These are phyloP conservation scores for Sphaerulina vaccinii DNA, from an alignment of 2,329 filamentous ascomycete species.

Conservation along the genomic window DNA sequence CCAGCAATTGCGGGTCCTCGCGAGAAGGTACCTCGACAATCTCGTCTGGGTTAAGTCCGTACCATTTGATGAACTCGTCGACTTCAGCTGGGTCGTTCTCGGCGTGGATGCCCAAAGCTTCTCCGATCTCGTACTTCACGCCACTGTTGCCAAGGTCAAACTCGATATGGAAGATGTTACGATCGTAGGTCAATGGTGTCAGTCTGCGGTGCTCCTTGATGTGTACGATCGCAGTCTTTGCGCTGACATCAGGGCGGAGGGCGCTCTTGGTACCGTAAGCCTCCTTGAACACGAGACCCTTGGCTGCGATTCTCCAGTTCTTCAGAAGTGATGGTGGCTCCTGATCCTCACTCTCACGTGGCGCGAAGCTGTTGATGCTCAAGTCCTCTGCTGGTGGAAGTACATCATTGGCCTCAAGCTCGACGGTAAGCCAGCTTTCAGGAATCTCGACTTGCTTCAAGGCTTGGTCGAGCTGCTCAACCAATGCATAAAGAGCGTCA, in stretches of 20 bases:
- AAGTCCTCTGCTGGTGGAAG: slow-evolving; percentile 62
- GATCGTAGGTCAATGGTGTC: slow-evolving; percentile 84
- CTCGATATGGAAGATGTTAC: slow-evolving; percentile 99
- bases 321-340: slow-evolving; percentile 67
- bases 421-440: slow-evolving; percentile 73
- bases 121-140: slow-evolving; percentile 93
- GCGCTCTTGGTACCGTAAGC: slow-evolving; percentile 72
- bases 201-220: slow-evolving; percentile 95
- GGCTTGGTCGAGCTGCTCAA: slow-evolving; percentile 62
- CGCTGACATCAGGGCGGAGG: slow-evolving; percentile 80
- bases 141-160: slow-evolving; percentile 92
- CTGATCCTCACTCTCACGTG: slow-evolving; percentile 72
- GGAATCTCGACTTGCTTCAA: slow-evolving; percentile 74
- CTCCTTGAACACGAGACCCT: slow-evolving; percentile 90
- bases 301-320: slow-evolving; percentile 80
- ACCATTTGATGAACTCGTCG: slow-evolving; percentile 81
- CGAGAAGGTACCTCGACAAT: slow-evolving; percentile 89
- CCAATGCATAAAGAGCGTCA: slow-evolving; percentile 62
- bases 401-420: slow-evolving; percentile 56
- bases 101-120: slow-evolving; percentile 92
- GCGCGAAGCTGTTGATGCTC: slow-evolving; percentile 75
- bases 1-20: slow-evolving; percentile 69
- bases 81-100: slow-evolving; percentile 84
- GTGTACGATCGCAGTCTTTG: slow-evolving; percentile 81
- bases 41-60: slow-evolving; percentile 77